These are phyloP conservation scores for Nicotiana undulata DNA, from an alignment of 257 asterid species.

Conservation along the genomic window DNA sequence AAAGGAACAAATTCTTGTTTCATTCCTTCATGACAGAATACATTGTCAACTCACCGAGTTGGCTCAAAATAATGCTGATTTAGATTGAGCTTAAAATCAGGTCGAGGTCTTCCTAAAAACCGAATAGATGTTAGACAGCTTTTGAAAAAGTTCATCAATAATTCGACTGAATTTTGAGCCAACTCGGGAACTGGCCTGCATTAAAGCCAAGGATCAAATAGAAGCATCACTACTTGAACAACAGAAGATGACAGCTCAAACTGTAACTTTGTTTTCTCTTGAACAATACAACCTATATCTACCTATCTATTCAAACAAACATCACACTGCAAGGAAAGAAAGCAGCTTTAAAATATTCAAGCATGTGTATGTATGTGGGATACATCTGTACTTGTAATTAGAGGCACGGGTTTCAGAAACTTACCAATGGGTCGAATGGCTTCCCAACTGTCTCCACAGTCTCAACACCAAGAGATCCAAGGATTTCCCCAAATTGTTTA, in stretches of 20 bases:
- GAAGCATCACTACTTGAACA: slow-evolving; percentile 20
- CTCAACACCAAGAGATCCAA: slow-evolving; percentile 59
- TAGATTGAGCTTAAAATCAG: slow-evolving; percentile 41
- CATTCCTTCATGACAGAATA: slow-evolving; percentile 19
- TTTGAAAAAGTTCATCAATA: slow-evolving; percentile 43
- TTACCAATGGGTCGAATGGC: slow-evolving; percentile 75
- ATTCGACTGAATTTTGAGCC: slow-evolving; percentile 63
- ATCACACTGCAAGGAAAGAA: not conserved
- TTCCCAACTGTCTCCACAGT: slow-evolving; percentile 61
- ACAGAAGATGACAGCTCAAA: not conserved
- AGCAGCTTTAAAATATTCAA: not conserved
- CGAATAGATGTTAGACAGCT: slow-evolving; percentile 48
- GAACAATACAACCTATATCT: not conserved
- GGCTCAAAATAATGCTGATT: slow-evolving; percentile 40
- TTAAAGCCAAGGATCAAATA: slow-evolving; percentile 34
- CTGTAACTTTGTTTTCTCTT: not conserved
- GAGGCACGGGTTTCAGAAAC: slow-evolving; percentile 7
- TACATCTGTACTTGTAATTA: not conserved
- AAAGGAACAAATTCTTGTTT: slow-evolving; percentile 4
- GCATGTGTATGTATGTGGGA: slow-evolving; percentile 2
- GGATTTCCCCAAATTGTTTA: slow-evolving; percentile 73
- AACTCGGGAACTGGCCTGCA: slow-evolving; percentile 72
- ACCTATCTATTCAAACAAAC: not conserved
- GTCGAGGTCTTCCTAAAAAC: slow-evolving; percentile 55
- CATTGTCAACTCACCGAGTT: slow-evolving; percentile 59